Evolutionary conservation across 768 basidiomycete genomes (phyloP), one percentile per base, ranked within the genome.

Genomic region (Phylloporus sp.): DNA sequence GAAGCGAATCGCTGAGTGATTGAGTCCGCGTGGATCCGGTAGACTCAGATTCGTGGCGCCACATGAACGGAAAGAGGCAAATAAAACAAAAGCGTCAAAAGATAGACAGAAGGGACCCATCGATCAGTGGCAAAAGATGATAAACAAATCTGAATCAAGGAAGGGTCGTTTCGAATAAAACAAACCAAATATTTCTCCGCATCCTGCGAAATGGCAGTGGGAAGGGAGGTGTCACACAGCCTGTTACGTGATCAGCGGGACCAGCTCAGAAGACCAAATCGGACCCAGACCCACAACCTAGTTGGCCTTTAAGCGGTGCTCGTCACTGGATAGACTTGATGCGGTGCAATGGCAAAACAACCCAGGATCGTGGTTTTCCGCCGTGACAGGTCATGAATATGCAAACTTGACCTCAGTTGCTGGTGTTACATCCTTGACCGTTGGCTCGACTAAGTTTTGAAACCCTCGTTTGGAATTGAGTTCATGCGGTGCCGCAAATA

Each of bases 211-310:
- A 59, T 41, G 50, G 51, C 50, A 35, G 56, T 54, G 52, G 45
- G 48, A 58, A 48, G 48, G 46, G 52, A 46, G 38, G 44, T 45
- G 50, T 45, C n/a, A n/a, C n/a, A 49, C 50, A 55, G 47, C 50
- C 48, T 36, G 56, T 65, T 67, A 65, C 64, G 64, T 65, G 53
- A 65, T 52, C 52, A 49, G 44, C 54, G 55, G 63, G 48, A 63
- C 53, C 50, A 50, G 58, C 54, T 39, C 42, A 52, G 38, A 39
- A 39, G 43, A 55, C 54, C 34, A 26, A 52, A 46, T 55, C 48
- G 58, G 53, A 33, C 28, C 33, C 34, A 42, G 35, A 42, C 51
- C 38, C 34, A 11, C 34, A 42, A 40, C n/a, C n/a, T n/a, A n/a
- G n/a, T n/a, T n/a, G n/a, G n/a, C n/a, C n/a, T n/a, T n/a, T n/a